Evolutionary conservation across 148 eudicot species (phyloP), one percentile per base, ranked within the genome.

Genomic region (Rhododendron molle): DNA sequence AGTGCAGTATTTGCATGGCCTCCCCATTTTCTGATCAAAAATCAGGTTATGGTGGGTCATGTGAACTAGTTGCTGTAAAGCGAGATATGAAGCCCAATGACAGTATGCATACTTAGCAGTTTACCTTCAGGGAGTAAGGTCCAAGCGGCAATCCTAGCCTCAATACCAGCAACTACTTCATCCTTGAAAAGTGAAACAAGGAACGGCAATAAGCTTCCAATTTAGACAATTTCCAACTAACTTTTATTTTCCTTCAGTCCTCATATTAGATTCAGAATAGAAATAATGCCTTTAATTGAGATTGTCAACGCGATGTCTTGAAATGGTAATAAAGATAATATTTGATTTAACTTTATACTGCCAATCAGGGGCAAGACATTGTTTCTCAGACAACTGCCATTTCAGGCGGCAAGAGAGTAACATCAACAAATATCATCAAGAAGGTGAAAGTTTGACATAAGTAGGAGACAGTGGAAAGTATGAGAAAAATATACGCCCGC

Each of bases 81-180:
- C 21, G 40, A 83, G 60, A 71, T 32, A 32, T 10, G 85, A 83
- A 83, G 46, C 43, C 40, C n/a, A 71, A 43, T 32, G 56, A 56
- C 11, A 11, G 26, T 5, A 82, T 71, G 81, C 84, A 73, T 74
- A 49, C 47, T 82, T 58, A 58, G 30, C 47, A 83, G 67, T 69
- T 85, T 86, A 93, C 98, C 98, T 88, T 15, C 58, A 23, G 98
- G 98, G 89, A 96, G 96, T 89, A 96, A 96, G 81, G 96, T 92
- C 98, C 98, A 96, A 50, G 96, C 91, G 54, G 98, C 96, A 86
- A 96, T 89, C 85, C 90, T 91, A 81, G 86, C 89, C 89, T 96
- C 98, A 26, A 96, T 89, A 69, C 88, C 81, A 28, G 96, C 86
- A 80, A 96, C 93, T 60, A 94, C 89, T 36, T 93, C 95, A 85